Evolutionary conservation across 495 filamentous ascomycete species (phyloP).

Genomic region (Cairneyella variabilis): DNA sequence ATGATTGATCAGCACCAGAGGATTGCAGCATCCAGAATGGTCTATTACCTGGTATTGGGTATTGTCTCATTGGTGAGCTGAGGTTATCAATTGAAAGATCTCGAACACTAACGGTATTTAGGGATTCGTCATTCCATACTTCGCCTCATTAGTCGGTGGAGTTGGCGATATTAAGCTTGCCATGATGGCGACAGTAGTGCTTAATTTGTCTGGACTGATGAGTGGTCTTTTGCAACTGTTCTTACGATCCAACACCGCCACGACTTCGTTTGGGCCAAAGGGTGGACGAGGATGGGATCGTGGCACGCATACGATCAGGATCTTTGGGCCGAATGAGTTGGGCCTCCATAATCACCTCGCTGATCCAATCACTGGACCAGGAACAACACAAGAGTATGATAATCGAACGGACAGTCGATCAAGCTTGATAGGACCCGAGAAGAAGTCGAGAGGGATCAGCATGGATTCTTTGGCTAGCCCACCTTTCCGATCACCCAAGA

Average conservation of each 20-base stretch:
- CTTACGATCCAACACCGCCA: constrained; percentile 31
- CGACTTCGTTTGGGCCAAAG: constrained; percentile 29
- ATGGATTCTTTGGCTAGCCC: constrained; percentile 20
- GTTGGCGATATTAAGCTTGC: constrained; percentile 21
- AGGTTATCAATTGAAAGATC: neutral
- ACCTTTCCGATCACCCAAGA: neutral
- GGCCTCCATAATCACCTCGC: constrained; percentile 23
- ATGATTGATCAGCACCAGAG: constrained; percentile 29
- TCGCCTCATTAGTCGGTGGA: constrained; percentile 15
- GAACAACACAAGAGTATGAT: neutral
- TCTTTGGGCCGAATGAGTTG: constrained; percentile 31
- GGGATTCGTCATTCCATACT: constrained; percentile 33
- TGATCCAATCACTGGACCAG: constrained; percentile 18
- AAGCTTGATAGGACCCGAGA: constrained; percentile 18
- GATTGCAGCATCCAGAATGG: constrained; percentile 34
- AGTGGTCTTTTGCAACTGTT: constrained; percentile 31
- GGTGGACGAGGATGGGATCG: constrained; percentile 10
- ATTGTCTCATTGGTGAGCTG: constrained; percentile 30
- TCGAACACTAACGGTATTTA: constrained; percentile 20
- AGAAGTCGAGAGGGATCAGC: constrained; percentile 17
- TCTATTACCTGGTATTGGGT: constrained; percentile 33
- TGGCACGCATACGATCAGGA: constrained; percentile 24
- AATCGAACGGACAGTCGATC: constrained; percentile 13
- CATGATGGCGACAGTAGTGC: constrained; percentile 34
- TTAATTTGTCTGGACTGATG: constrained; percentile 34